phyloP scores from a whole-genome alignment of 179 eudicot genomes.

The Dionaea muscipula region DNA sequence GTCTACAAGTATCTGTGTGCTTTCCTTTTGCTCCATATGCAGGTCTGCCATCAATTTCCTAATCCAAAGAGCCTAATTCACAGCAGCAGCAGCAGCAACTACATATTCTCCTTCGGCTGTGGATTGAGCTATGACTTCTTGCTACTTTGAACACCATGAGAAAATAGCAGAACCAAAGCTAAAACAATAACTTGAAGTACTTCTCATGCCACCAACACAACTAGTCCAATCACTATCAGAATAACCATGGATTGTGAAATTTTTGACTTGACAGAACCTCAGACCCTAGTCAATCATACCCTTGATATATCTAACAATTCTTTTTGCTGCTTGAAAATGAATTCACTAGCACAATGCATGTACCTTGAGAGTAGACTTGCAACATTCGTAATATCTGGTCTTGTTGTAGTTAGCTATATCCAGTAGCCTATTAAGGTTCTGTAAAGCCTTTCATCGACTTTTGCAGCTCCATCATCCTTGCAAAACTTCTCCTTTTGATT shows the following conservation, averaged over 20 bases:
- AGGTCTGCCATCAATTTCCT: neutral
- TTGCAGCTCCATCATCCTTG: slow-evolving; percentile 3
- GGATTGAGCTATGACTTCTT: neutral
- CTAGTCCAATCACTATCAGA: slow-evolving; percentile 7
- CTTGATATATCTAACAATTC: too few relatives aligned
- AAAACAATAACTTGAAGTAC: neutral
- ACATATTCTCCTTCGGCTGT: neutral
- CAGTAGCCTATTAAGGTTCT: slow-evolving; percentile 8
- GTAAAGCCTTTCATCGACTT: neutral
- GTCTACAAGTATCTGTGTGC: too few relatives aligned
- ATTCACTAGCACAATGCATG: slow-evolving; percentile 5
- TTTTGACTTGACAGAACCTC: too few relatives aligned
- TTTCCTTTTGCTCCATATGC: too few relatives aligned
- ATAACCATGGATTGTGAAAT: too few relatives aligned
- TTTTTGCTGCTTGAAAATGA: too few relatives aligned
- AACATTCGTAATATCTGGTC: slow-evolving; percentile 3
- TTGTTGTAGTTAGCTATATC: slow-evolving; percentile 1
- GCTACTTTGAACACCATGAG: slow-evolving; percentile 3
- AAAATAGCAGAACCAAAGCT: neutral
- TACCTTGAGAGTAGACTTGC: slow-evolving; percentile 9
- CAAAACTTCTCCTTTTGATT: neutral
- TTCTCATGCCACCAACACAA: neutral
- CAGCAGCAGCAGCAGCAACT: neutral
- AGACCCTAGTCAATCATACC: too few relatives aligned
- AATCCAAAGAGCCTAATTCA: neutral